These are phyloP conservation scores for Amanita muscaria DNA, from an alignment of 768 basidiomycete species.

Conservation along the genomic window DNA sequence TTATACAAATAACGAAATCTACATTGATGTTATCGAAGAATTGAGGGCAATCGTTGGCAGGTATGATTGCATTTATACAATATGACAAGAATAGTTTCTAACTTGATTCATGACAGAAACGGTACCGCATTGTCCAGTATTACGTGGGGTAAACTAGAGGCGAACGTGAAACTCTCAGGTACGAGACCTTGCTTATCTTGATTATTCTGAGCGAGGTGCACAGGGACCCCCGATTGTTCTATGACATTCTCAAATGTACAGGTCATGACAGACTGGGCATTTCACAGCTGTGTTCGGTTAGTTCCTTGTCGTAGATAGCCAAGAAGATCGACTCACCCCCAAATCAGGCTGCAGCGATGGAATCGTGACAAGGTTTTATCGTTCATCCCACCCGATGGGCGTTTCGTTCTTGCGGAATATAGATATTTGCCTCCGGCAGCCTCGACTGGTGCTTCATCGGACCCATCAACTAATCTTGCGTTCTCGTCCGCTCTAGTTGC, in stretches of 20 bases:
- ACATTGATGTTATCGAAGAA: constrained; percentile 84
- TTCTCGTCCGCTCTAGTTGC: constrained; percentile 14
- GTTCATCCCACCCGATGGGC: constrained; percentile 91
- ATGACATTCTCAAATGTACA: constrained; percentile 70
- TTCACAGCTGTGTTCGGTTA: constrained; percentile 90
- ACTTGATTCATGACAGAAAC: constrained; percentile 33
- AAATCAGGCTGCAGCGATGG: constrained; percentile 68
- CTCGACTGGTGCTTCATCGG: constrained; percentile 15
- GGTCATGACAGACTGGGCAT: constrained; percentile 68
- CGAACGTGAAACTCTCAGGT: constrained; percentile 75
- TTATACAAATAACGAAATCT: constrained; percentile 85
- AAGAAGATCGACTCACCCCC: too few species aligned
- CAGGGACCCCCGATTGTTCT: constrained; percentile 85
- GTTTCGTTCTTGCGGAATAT: constrained; percentile 79
- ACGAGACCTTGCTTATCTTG: constrained; percentile 1
- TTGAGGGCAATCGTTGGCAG: constrained; percentile 71
- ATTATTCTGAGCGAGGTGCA: neutral
- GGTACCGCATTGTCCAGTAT: constrained; percentile 58
- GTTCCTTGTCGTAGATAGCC: too few species aligned
- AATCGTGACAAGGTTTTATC: constrained; percentile 67
- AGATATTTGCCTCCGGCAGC: constrained; percentile 41
- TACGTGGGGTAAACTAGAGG: constrained; percentile 71
- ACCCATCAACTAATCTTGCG: constrained; percentile 10
- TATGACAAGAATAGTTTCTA: neutral
- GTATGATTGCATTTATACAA: constrained; percentile 34